A percentile compares a stretch with the other conserved stretches of the same genome.
Evolutionary conservation across 768 basidiomycete genomes (phyloP).

Genomic region (Leccinum ochraceum): DNA sequence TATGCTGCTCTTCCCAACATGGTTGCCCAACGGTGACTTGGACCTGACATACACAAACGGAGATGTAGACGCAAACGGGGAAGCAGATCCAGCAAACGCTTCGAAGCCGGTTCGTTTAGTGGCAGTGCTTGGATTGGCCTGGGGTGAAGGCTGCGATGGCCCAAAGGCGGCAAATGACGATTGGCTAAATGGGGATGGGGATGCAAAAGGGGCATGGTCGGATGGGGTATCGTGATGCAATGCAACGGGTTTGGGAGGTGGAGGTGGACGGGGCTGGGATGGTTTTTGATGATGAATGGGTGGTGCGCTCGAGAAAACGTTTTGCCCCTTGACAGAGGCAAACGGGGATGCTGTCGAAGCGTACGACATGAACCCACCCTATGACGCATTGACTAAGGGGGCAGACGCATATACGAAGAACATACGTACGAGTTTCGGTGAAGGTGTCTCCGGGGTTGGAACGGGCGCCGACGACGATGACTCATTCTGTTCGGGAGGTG

Average conservation of each 20-base stretch:
- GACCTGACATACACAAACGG: slow-evolving; percentile 38
- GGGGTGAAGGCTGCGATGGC: slow-evolving; percentile 18
- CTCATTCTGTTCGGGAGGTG: slow-evolving; percentile 58
- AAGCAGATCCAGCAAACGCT: slow-evolving; percentile 51
- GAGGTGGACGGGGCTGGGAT: slow-evolving; percentile 23
- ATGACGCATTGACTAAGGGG: slow-evolving; percentile 8
- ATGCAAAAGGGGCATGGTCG: slow-evolving; percentile 23
- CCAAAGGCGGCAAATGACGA: slow-evolving; percentile 24
- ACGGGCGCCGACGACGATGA: slow-evolving; percentile 11
- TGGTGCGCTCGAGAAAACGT: slow-evolving; percentile 38
- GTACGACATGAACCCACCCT: slow-evolving; percentile 82
- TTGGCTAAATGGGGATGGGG: slow-evolving; percentile 24
- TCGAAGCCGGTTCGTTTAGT: slow-evolving; percentile 58
- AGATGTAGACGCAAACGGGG: slow-evolving; percentile 48
- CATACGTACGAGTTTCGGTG: slow-evolving; percentile 49
- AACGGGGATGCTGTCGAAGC: slow-evolving; percentile 76
- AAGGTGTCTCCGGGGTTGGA: slow-evolving; percentile 26
- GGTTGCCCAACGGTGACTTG: slow-evolving; percentile 51
- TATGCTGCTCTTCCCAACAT: slow-evolving; percentile 20
- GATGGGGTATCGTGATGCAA: slow-evolving; percentile 25
- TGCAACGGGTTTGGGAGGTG: slow-evolving; percentile 21
- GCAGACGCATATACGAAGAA: slow-evolving; percentile 1
- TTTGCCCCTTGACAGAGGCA: slow-evolving; percentile 70
- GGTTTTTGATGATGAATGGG: slow-evolving; percentile 33
- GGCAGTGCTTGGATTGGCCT: slow-evolving; percentile 34